Conservation (phyloP, 2,329 filamentous ascomycete species). For the Ceratocystis albifundus region DNA sequence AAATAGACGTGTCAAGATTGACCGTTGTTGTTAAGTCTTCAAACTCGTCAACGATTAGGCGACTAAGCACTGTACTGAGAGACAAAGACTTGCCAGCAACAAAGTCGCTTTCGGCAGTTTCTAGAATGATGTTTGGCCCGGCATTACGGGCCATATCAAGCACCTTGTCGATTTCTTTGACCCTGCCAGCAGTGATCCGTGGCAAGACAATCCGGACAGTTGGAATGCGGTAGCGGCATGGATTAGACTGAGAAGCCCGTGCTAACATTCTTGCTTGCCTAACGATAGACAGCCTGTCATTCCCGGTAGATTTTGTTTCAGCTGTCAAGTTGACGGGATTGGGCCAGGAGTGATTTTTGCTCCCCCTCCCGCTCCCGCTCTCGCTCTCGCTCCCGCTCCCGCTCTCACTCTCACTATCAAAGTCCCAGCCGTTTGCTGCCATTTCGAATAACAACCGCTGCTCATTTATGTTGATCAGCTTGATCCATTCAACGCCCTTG, state of each 20-base stretch:
- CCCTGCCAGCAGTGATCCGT: not conserved
- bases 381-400: not conserved
- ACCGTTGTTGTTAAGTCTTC: not conserved
- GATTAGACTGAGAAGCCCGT: not conserved
- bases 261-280: not conserved
- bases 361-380: not conserved
- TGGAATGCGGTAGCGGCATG: slow-evolving; percentile 6
- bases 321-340: not conserved
- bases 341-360: not conserved
- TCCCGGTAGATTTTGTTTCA: not conserved
- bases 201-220: not conserved
- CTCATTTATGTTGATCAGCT: slow-evolving; percentile 10
- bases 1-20: slow-evolving; percentile 10
- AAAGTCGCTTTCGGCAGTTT: slow-evolving; percentile 6
- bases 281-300: not conserved
- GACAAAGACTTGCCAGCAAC: not conserved
- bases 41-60: not conserved
- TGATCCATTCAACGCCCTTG: slow-evolving; percentile 13
- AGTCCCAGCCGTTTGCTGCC: slow-evolving; percentile 10
- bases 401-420: not conserved
- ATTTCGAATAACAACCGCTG: slow-evolving; percentile 11
- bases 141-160: slow-evolving; percentile 4
- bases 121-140: slow-evolving; percentile 6
- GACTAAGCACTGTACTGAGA: not conserved
- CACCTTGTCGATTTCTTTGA: slow-evolving; percentile 12